Base-by-base conservation (phyloP, 371 early-diverging fungal genomes). In the Mortierella sp. region DNA sequence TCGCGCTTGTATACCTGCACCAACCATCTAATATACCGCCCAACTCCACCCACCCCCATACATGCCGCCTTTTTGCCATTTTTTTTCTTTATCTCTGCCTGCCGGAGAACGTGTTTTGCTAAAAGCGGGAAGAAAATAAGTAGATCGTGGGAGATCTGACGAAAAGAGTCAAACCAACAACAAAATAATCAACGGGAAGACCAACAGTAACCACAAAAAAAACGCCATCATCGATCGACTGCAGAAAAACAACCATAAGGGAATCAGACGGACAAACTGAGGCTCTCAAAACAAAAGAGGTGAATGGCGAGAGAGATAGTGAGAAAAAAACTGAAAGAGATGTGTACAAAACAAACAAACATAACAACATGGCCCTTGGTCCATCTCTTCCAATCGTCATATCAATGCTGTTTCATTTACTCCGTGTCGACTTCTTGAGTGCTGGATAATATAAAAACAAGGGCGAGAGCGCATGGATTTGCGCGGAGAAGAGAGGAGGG, bases 121-220 rank as follows among this genome's bases (percentile, higher is more conserved):
- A 8, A 34, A 34, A 26, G 44, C 71, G 47, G 65, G 65, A 65
- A 38, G 38, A 48, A 48, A 48, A 14, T 48, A 48, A 10, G 65
- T 38, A 65, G 65, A 65, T 65, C 65, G 65, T 65, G 65, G 65
- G 65, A 65, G 65, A 65, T 65, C 65, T 65, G 42, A 65, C 26
- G 11, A 57, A 57, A 57, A 57, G 24, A 42, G 24, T 6, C 34
- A n/a, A 47, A 71, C 45, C 24, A 70, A 70, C 16, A 70, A 44
- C 8, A 38, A 70, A 65, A 65, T 38, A 26, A 60, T 31, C 13
- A 31, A 38, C 65, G 65, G 65, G 65, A 38, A 65, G 19, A 31
- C 28, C 31, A 4, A 60, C 19, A 60, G 31, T 19, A 24, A 70
- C 45, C 45, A 45, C 71, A 71, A 11, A 34, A 38, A 9, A 63